Base-by-base conservation (phyloP, 2,329 filamentous ascomycete genomes). In the Cladobotryum mycophilum region DNA sequence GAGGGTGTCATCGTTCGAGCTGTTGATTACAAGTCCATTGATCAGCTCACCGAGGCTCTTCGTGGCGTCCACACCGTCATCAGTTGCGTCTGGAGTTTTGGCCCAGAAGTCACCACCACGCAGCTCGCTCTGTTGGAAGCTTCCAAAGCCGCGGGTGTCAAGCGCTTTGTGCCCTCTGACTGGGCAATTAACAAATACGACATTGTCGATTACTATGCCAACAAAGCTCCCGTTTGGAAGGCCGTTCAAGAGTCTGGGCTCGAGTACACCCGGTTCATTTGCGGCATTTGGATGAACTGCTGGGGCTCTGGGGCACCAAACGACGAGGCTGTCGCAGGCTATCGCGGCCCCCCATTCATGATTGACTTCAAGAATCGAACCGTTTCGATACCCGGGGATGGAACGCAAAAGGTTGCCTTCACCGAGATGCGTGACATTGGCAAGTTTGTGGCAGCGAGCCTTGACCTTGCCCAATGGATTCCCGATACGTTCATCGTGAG, bases 231-330 rank as follows among this genome's bases (percentile, higher is more conserved):
- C 5, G 46, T 52, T 20, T 52, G 50, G 46, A 46, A 49, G 17
- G 50, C 50, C 0, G 46, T 52, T 3, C 25, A 49, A 6, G 45
- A 41, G 36, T 52, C 50, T 1, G 50, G 50, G 1, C 8, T 52
- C 15, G 50, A 52, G 41, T 41, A 52, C 41, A 52, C 50, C 20
- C 50, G 50, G 34, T 52, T 52, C 46, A 41, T 45, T n/a, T 13
- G 7, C 8, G 50, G 50, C 12, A 2, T 52, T 8, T 52, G 50
- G 50, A 15, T 52, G 46, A 52, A 52, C 18, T n/a, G 40, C 14
- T 52, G 50, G 50, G 50, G 40, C 4, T 6, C 20, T 1, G 46
- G 47, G 3, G 50, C 50, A 1, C 46, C 46, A 4, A 15, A 15
- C 5, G 34, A 11, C 2, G 18, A 15, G 14, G 50, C 20, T 1